Conservation (phyloP, 768 basidiomycete genomes). For the Dacryopinax spathularia region DNA sequence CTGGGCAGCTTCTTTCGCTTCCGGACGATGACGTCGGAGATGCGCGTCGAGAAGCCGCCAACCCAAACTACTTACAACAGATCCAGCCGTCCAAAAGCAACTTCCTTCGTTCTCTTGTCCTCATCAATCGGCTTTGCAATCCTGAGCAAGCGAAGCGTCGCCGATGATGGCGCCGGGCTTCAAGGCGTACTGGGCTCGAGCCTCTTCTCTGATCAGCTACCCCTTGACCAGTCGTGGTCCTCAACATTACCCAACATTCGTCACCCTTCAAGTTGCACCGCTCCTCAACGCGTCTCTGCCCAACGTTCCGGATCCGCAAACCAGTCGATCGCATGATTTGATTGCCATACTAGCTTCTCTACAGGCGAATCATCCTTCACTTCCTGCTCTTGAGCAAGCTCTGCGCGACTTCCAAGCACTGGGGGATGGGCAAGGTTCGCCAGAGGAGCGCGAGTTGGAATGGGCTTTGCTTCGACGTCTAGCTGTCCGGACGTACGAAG, state of each 20-base stretch:
- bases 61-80: neutral
- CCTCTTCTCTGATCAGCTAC: neutral
- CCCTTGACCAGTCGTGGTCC: neutral
- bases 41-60: neutral
- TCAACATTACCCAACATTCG: neutral
- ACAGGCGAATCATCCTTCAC: neutral
- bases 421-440: neutral
- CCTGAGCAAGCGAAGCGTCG: neutral
- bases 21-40: neutral
- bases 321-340: neutral
- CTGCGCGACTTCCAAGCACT: neutral
- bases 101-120: neutral
- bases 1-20: neutral
- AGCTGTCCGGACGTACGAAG: slow-evolving; percentile 36
- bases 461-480: neutral
- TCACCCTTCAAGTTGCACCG: neutral
- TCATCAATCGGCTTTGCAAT: neutral
- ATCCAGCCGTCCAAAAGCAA: neutral
- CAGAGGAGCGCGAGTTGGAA: neutral
- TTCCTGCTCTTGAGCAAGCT: neutral
- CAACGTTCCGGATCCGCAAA: neutral
- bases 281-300: neutral
- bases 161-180: neutral
- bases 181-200: neutral
- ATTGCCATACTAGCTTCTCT: neutral